Conservation (phyloP, 2,329 filamentous ascomycete species). For the Myrmaecium sp. region DNA sequence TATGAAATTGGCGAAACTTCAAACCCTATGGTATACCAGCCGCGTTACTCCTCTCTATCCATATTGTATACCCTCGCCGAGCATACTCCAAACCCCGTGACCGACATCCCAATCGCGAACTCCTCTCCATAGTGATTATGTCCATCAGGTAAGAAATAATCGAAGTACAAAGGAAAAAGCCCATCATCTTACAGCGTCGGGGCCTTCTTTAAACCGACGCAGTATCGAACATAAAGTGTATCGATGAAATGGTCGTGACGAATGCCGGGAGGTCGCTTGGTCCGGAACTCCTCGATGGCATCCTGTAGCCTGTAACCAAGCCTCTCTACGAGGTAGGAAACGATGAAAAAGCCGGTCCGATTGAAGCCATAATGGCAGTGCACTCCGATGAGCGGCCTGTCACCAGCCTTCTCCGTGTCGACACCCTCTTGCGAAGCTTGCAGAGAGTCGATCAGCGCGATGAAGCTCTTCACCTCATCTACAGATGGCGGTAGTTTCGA, state of each 20-base stretch:
- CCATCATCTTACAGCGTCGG: slow-evolving; percentile 13
- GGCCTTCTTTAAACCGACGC: slow-evolving; percentile 29
- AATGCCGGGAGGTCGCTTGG: slow-evolving; percentile 62
- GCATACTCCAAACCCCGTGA: too few relatives aligned
- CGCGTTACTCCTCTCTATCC: too few relatives aligned
- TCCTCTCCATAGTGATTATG: too few relatives aligned
- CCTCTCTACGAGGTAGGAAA: slow-evolving; percentile 76
- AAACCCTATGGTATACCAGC: too few relatives aligned
- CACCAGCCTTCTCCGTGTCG: slow-evolving; percentile 19
- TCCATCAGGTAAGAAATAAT: not conserved
- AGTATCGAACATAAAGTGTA: slow-evolving; percentile 65
- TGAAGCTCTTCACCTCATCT: slow-evolving; percentile 44
- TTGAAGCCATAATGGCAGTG: slow-evolving; percentile 97
- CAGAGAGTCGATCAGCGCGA: slow-evolving; percentile 36
- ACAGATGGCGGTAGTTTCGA: slow-evolving; percentile 68
- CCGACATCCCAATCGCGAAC: too few relatives aligned
- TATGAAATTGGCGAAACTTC: too few relatives aligned
- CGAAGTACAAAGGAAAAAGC: not conserved
- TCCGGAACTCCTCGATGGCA: slow-evolving; percentile 64
- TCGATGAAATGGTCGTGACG: slow-evolving; percentile 81
- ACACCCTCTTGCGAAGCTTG: slow-evolving; percentile 5
- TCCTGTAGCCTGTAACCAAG: slow-evolving; percentile 54
- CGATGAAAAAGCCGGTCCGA: slow-evolving; percentile 78
- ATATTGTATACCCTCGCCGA: too few relatives aligned
- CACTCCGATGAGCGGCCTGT: slow-evolving; percentile 47